Evolutionary conservation across 2,329 filamentous ascomycete species (phyloP).

Genomic region (Westerdykella aurantiaca): DNA sequence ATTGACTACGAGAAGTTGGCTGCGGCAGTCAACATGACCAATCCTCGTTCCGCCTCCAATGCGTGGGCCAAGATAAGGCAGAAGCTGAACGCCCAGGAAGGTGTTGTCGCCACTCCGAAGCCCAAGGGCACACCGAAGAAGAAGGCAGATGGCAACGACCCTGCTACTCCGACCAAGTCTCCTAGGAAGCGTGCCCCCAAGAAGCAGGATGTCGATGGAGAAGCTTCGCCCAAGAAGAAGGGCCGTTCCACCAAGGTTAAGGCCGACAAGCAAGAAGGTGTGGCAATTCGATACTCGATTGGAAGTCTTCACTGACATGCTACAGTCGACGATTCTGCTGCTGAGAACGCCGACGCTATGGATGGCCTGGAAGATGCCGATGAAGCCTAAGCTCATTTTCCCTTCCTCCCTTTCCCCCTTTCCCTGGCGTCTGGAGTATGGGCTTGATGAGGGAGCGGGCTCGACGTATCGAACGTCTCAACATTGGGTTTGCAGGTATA

Average conservation of each 20-base stretch:
- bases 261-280: slow-evolving; percentile 13
- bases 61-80: slow-evolving; percentile 33
- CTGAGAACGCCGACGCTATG: background rate
- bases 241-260: slow-evolving; percentile 19
- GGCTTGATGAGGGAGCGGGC: too few relatives aligned
- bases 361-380: background rate
- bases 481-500: too few relatives aligned
- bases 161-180: slow-evolving; percentile 21
- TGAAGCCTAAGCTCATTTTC: background rate
- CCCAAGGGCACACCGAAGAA: slow-evolving; percentile 14
- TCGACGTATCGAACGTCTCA: too few relatives aligned
- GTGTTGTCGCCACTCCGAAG: slow-evolving; percentile 13
- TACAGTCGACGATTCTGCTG: background rate
- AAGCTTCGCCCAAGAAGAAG: slow-evolving; percentile 30
- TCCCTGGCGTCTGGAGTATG: too few relatives aligned
- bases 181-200: slow-evolving; percentile 29
- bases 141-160: slow-evolving; percentile 9
- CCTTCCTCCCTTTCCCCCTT: too few relatives aligned
- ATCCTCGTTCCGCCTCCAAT: slow-evolving; percentile 34
- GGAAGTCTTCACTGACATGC: background rate
- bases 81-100: slow-evolving; percentile 18
- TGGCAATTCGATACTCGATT: background rate
- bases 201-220: slow-evolving; percentile 29
- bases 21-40: slow-evolving; percentile 30
- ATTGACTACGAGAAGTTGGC: slow-evolving; percentile 37